Base-by-base conservation (phyloP, 768 basidiomycete species). In the Pisolithus sp. region DNA sequence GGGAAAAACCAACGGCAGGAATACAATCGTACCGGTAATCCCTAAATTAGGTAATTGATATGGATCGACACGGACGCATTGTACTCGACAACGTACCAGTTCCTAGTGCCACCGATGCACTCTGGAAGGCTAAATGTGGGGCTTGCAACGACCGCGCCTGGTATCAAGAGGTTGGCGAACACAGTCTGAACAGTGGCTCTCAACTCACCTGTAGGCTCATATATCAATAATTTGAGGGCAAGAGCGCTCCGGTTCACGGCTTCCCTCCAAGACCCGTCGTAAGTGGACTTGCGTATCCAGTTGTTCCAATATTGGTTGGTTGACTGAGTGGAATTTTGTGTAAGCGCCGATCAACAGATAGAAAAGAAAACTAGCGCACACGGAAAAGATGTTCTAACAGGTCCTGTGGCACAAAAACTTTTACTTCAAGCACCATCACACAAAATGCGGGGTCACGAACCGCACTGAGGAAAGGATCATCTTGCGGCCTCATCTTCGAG, bases 51-150 rank as follows among this genome's bases (percentile, higher is more conserved):
- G 44, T 53, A 37, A 37, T 45, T 34, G 3, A 2, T 20, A 23
- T 17, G 23, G 31, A 8, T 44, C 17, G 12, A 34, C 34, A 5
- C 15, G 5, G 12, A 34, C 12, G 34, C 5, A 34, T 13, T 5
- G 34, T 15, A 34, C 34, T 34, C 12, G 34, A 34, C 24, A 38
- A 52, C 49, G 7, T 52, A 86, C 89, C 93, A 95, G 61, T 95
- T 95, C 50, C 93, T 74, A 0, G 82, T 83, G 1, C 93, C 93
- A 0, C 93, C 93, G 30, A 96, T 88, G 55, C 82, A 86, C 64
- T 96, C 94, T 0, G 94, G 94, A 10, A 97, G 72, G 55, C 89
- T 91, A 70, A 98, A 97, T 0, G 94, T 97, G 0, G 95, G 93
- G 56, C 91, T 93, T 0, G 95, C 95, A 7, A 97, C 86, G 45